Evolutionary conservation across 805 yeast species (phyloP), one percentile per base, ranked within the genome.

Genomic region (Candida caryicola): DNA sequence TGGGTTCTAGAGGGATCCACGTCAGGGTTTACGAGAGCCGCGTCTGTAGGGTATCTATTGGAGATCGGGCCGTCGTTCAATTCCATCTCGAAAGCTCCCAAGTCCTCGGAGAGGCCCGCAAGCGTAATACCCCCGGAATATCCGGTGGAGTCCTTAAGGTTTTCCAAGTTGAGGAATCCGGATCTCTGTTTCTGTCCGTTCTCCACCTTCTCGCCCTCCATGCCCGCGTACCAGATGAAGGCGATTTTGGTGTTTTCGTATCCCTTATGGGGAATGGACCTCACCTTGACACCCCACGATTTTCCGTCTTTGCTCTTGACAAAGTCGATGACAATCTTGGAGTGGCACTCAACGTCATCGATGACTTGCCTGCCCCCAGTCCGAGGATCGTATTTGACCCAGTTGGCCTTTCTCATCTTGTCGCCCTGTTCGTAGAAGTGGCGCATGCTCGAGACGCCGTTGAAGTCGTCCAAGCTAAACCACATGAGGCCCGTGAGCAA

Each of bases 301-400:
- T 77, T 77, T 3, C 82, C 85, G 39, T 77, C 82, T 6, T 60
- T 66, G 34, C 77, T 74, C 62, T 93, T 93, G 21, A 84, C 84
- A 58, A 89, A 85, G 43, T 83, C 85, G 4, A 86, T 78, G 0
- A 77, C 74, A 28, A 93, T 51, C 38, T 76, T 74, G 3, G 89
- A 60, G 38, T 78, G 77, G 44, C 79, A 75, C 23, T 76, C 84
- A 15, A 64, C 59, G 57, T 93, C 99, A 26, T 69, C 63, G 19
- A 93, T 79, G 1, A 76, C 66, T 54, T 93, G 91, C 43, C 75
- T 68, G 0, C 99, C 99, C 17, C 99, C 99, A 10, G 62, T 34
- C 46, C 98, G 73, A 4, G 96, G 89, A 55, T 93, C 98, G 57
- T 84, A 93, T 26, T 71, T 66, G n/a, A 76, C 71, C 96, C 97